A percentile compares a stretch with the other conserved stretches of the same genome.
phyloP scores from a whole-genome alignment of 257 asterid genomes.

The Plantago elongata region DNA sequence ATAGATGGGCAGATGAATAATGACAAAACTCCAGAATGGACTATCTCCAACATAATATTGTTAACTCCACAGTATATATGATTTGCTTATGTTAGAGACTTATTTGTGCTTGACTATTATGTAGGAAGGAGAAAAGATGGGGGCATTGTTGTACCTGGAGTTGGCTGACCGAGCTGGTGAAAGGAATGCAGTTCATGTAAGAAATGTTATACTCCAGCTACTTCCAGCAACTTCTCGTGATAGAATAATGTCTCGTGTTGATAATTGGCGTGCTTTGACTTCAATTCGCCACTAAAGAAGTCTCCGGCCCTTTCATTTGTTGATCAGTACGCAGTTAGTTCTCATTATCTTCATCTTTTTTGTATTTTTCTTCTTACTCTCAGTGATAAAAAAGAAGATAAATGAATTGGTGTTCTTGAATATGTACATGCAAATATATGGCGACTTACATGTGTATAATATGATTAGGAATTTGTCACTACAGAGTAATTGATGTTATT shows the following conservation, averaged over 20 bases:
- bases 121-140: conserved; percentile 92
- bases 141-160: conserved; percentile 88
- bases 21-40: no score
- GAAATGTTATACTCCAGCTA: conserved; percentile 59
- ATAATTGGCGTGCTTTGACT: conserved; percentile 62
- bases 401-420: no score
- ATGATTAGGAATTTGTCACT: no score
- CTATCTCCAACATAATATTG: no score
- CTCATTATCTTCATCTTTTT: no score
- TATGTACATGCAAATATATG: no score
- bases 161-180: conserved; percentile 83
- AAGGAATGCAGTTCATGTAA: conserved; percentile 66
- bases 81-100: conserved; percentile 6
- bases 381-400: no score
- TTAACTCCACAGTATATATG: no score
- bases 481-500: no score
- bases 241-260: conserved; percentile 52
- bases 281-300: conserved; percentile 32
- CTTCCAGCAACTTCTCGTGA: conserved; percentile 54
- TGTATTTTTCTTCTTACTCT: no score
- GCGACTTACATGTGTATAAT: no score
- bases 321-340: not conserved
- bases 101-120: conserved; percentile 14
- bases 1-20: no score
- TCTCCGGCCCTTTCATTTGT: not conserved